Evolutionary conservation across 495 filamentous ascomycete species (phyloP).

Genomic region (Ramalina intermedia): DNA sequence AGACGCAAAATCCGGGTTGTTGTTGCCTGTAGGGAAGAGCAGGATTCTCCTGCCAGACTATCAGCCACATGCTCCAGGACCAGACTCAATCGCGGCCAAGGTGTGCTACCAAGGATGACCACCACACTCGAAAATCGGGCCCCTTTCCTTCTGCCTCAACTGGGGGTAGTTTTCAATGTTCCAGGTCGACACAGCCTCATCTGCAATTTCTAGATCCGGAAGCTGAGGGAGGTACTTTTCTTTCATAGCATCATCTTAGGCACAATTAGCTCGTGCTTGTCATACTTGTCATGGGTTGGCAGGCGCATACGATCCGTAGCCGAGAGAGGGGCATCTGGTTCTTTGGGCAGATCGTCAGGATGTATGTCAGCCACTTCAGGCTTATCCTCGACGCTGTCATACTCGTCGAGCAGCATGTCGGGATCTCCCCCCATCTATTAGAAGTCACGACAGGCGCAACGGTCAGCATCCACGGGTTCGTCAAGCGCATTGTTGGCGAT

Average conservation of each 20-base stretch:
- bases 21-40: slow-evolving; percentile 92
- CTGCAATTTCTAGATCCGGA: slow-evolving; percentile 55
- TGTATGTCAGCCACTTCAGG: slow-evolving; percentile 76
- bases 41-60: slow-evolving; percentile 39
- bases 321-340: slow-evolving; percentile 36
- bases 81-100: not conserved
- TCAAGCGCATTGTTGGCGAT: slow-evolving; percentile 9
- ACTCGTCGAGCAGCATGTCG: slow-evolving; percentile 60
- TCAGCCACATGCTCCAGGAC: slow-evolving; percentile 2
- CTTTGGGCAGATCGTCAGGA: slow-evolving; percentile 43
- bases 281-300: not conserved
- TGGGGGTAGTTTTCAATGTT: slow-evolving; percentile 67
- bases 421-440: slow-evolving; percentile 54
- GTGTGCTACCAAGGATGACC: slow-evolving; percentile 68
- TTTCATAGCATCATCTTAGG: slow-evolving; percentile 70
- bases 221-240: slow-evolving; percentile 57
- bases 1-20: slow-evolving; percentile 79
- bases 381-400: slow-evolving; percentile 53
- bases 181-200: slow-evolving; percentile 67
- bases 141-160: slow-evolving; percentile 63
- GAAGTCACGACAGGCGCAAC: slow-evolving; percentile 25
- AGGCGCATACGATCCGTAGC: slow-evolving; percentile 57
- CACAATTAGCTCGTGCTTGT: slow-evolving; percentile 8
- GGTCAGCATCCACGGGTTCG: slow-evolving; percentile 14
- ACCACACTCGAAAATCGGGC: slow-evolving; percentile 74